Percentiles rank a stretch among this genome's conserved stretches.
Conservation (phyloP, 2,329 filamentous ascomycete genomes). For the Sclerotinia nivalis region DNA sequence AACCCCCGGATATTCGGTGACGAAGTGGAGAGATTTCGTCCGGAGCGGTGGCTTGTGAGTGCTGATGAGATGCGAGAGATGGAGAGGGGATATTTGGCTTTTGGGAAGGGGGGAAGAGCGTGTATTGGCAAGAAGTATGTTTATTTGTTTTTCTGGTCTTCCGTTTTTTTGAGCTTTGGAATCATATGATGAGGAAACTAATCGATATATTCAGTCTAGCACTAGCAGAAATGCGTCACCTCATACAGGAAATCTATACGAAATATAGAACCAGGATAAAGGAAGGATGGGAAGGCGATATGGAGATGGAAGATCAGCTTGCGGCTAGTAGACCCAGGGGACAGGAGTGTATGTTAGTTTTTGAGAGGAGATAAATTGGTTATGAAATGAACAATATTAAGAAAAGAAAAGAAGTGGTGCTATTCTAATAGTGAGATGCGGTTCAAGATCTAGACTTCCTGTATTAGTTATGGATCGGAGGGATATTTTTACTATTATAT, state of each 20-base stretch:
- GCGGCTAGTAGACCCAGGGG: constrained; percentile 44
- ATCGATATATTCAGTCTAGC: constrained; percentile 47
- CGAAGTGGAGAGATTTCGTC: constrained; percentile 73
- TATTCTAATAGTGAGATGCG: no score
- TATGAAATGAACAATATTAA: no score
- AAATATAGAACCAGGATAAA: constrained; percentile 53
- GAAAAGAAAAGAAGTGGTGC: no score
- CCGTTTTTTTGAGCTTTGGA: not conserved
- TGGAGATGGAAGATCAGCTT: constrained; percentile 67
- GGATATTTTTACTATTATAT: no score
- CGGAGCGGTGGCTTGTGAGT: constrained; percentile 78
- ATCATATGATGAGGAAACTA: not conserved
- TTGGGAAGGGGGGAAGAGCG: constrained; percentile 64
- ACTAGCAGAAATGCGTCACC: constrained; percentile 66
- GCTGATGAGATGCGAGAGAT: constrained; percentile 75
- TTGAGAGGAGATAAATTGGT: not conserved
- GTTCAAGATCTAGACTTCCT: no score
- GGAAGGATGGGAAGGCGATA: constrained; percentile 56
- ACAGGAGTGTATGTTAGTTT: constrained; percentile 16
- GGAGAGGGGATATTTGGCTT: constrained; percentile 63
- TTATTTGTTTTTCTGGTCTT: not conserved
- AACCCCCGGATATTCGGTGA: constrained; percentile 67
- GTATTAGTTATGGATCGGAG: no score
- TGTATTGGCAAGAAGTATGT: constrained; percentile 69
- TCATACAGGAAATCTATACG: constrained; percentile 64